phyloP scores from a whole-genome alignment of 352 stramenopile species.

The Globisporangium irregulare region DNA sequence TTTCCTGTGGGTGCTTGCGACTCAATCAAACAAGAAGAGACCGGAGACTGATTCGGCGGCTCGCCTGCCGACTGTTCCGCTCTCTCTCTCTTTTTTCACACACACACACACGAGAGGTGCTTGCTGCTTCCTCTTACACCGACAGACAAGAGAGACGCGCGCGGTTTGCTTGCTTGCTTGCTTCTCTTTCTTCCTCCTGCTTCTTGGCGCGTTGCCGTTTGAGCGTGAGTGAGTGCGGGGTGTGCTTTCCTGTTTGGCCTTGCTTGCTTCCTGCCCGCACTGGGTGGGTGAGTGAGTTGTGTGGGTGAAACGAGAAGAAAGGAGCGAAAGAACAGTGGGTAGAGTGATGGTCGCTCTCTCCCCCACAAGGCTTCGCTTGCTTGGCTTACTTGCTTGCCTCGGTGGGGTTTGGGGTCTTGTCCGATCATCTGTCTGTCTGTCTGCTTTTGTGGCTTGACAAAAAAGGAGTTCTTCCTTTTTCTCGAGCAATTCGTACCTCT shows the following conservation, averaged over 20 bases:
- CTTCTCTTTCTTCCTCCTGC: neutral
- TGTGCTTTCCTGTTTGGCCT: conserved; percentile 3
- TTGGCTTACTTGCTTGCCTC: neutral
- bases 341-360: conserved; percentile 13
- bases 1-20: neutral
- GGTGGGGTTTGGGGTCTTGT: neutral
- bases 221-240: neutral
- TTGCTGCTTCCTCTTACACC: neutral
- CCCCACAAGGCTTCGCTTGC: neutral
- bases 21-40: neutral
- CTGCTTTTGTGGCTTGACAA: neutral
- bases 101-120: neutral
- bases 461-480: conserved; percentile 5
- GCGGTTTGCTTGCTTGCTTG: neutral
- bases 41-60: neutral
- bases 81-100: neutral
- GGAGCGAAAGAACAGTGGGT: conserved; percentile 5
- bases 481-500: neutral
- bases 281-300: neutral
- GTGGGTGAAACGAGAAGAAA: conserved; percentile 6
- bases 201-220: conserved; percentile 1
- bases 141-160: neutral
- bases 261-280: conserved; percentile 2
- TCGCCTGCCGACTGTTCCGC: neutral
- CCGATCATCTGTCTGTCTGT: neutral